Conservation (phyloP, 495 filamentous ascomycete species). For the Hapsidospora chrysogenum region DNA sequence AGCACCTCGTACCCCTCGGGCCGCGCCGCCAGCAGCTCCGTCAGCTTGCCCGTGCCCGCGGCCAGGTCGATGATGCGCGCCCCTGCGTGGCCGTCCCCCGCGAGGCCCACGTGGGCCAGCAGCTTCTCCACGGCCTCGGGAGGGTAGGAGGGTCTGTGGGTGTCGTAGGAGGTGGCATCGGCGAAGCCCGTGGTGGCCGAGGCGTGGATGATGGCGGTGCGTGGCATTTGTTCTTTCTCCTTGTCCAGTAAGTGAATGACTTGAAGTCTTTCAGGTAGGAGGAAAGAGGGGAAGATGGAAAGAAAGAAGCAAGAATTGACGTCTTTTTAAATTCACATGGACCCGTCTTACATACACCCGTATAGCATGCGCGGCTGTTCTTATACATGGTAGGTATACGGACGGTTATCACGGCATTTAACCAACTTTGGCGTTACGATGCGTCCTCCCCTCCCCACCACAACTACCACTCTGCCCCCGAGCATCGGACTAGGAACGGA, state of each 20-base stretch:
- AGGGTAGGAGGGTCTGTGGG: conserved; percentile 44
- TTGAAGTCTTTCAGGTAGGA: background rate
- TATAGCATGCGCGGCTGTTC: too few species aligned
- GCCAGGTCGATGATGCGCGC: conserved; percentile 43
- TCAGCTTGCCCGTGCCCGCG: conserved; percentile 52
- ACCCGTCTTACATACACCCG: too few species aligned
- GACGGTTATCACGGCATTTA: too few species aligned
- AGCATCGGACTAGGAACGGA: too few species aligned
- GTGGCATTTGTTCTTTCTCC: background rate
- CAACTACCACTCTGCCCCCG: too few species aligned
- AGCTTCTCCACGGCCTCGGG: conserved; percentile 34
- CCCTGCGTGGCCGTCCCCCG: conserved; percentile 14
- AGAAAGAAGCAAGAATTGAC: background rate
- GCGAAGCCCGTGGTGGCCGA: conserved; percentile 28
- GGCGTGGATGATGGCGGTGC: background rate
- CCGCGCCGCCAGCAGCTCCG: conserved; percentile 34
- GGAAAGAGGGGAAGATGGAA: too few species aligned
- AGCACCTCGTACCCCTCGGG: conserved; percentile 36
- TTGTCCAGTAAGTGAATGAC: too few species aligned
- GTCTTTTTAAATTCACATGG: too few species aligned
- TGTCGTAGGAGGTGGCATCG: conserved; percentile 38
- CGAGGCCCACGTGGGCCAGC: conserved; percentile 27
- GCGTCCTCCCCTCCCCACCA: too few species aligned
- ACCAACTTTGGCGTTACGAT: too few species aligned
- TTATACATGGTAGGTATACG: too few species aligned